Percentiles rank a stretch among this genome's conserved stretches.
Conservation (phyloP, 140 eudicot genomes). For the Anethum foeniculum region DNA sequence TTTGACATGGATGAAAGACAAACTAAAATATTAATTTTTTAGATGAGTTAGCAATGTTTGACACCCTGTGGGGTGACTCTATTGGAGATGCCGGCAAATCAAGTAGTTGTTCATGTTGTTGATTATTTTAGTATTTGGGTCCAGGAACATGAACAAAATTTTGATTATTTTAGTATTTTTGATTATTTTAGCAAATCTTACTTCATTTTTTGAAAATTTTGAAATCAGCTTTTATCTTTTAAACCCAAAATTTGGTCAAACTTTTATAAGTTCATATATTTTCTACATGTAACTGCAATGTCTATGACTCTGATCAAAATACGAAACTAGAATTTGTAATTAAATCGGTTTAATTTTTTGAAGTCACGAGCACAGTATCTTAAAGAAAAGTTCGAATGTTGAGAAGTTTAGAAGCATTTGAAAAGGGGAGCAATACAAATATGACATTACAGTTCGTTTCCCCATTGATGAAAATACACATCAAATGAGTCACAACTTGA, state of each 20-base stretch:
- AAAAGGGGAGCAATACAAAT: neutral
- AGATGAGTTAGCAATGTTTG: too few relatives aligned
- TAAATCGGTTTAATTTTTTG: neutral
- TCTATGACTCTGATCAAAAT: neutral
- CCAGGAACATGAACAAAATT: neutral
- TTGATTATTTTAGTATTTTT: neutral
- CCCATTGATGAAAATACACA: neutral
- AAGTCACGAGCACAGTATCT: too few relatives aligned
- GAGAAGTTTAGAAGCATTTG: neutral
- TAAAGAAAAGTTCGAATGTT: neutral
- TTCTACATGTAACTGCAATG: neutral
- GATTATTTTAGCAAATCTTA: neutral
- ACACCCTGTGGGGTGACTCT: too few relatives aligned
- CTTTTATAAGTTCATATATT: too few relatives aligned
- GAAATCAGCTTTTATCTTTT: neutral
- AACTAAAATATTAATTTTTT: too few relatives aligned
- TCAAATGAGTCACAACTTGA: neutral
- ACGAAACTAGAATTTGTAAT: neutral
- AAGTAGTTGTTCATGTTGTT: neutral
- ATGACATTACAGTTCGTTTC: neutral
- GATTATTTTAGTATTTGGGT: neutral
- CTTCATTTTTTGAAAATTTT: neutral
- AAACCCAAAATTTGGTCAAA: neutral
- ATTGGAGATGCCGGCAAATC: too few relatives aligned
- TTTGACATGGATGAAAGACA: too few relatives aligned